These are phyloP conservation scores for Globisporangium nunn DNA, from an alignment of 352 stramenopile genomes.

Conservation along the genomic window DNA sequence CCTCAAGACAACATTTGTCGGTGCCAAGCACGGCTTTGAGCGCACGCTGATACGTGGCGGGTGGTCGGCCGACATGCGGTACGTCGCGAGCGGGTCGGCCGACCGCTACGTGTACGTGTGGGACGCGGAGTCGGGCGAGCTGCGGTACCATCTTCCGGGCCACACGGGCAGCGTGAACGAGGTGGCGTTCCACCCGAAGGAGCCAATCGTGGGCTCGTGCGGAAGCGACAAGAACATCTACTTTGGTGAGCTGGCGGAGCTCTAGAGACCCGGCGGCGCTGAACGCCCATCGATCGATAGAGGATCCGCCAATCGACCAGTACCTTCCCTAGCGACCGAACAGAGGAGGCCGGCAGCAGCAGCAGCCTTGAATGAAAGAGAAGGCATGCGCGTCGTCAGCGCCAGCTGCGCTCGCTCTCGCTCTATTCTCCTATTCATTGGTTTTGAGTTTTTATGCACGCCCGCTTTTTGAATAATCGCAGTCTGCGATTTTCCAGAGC, in stretches of 20 bases:
- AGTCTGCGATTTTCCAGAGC: background rate
- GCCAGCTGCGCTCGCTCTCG: too few species aligned
- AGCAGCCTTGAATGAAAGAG: too few species aligned
- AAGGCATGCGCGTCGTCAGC: too few species aligned
- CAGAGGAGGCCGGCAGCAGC: too few species aligned
- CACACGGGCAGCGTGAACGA: slow-evolving; percentile 94
- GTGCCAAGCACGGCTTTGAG: slow-evolving; percentile 90
- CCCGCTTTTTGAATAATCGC: background rate
- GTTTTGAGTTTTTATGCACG: too few species aligned
- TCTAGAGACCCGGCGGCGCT: slow-evolving; percentile 13
- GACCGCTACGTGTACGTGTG: slow-evolving; percentile 94
- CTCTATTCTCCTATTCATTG: too few species aligned
- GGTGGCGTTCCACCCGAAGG: slow-evolving; percentile 85
- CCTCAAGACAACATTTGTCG: slow-evolving; percentile 56
- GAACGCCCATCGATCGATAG: background rate
- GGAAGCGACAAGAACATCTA: slow-evolving; percentile 85
- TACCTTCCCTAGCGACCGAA: too few species aligned
- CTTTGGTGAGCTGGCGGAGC: slow-evolving; percentile 65
- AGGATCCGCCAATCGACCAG: too few species aligned
- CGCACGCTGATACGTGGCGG: slow-evolving; percentile 90
- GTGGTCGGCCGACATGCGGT: slow-evolving; percentile 86
- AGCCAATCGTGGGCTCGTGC: slow-evolving; percentile 82
- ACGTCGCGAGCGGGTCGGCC: slow-evolving; percentile 84
- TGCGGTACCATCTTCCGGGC: slow-evolving; percentile 91
- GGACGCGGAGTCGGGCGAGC: slow-evolving; percentile 86